A percentile compares a stretch with the other conserved stretches of the same genome.
Conservation (phyloP, 2,329 filamentous ascomycete species). For the Trichophyton rubrum region DNA sequence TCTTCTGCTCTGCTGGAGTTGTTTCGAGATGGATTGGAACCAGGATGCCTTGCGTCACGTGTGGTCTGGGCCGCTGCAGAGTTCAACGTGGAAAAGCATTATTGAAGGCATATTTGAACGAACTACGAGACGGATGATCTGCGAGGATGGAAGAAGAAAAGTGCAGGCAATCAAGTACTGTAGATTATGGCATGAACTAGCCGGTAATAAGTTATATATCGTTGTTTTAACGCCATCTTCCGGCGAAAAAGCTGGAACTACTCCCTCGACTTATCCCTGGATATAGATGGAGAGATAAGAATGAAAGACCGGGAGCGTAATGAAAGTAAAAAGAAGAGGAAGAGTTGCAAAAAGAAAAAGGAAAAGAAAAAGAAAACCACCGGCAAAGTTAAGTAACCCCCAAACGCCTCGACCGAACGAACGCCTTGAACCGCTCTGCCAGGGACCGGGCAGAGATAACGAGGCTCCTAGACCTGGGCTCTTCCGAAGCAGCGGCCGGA, state of each 20-base stretch:
- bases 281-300: background rate
- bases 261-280: background rate
- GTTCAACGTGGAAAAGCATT: background rate
- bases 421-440: background rate
- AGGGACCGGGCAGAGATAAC: background rate
- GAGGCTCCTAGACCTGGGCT: background rate
- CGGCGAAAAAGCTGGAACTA: background rate
- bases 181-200: background rate
- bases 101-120: too few species aligned
- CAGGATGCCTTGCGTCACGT: background rate
- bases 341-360: background rate
- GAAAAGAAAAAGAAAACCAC: background rate
- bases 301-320: background rate
- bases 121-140: too few species aligned
- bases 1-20: background rate
- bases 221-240: background rate
- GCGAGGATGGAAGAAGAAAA: background rate
- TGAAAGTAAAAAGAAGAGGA: too few species aligned
- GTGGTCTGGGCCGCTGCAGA: background rate
- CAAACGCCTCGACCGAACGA: conserved; percentile 1
- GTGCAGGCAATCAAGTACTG: background rate
- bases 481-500: background rate
- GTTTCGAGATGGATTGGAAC: background rate
- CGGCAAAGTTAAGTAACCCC: background rate
- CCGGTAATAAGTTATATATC: background rate